Base-by-base conservation (phyloP, 1,139 yeast genomes). In the Saccharomyces pastorianus region DNA sequence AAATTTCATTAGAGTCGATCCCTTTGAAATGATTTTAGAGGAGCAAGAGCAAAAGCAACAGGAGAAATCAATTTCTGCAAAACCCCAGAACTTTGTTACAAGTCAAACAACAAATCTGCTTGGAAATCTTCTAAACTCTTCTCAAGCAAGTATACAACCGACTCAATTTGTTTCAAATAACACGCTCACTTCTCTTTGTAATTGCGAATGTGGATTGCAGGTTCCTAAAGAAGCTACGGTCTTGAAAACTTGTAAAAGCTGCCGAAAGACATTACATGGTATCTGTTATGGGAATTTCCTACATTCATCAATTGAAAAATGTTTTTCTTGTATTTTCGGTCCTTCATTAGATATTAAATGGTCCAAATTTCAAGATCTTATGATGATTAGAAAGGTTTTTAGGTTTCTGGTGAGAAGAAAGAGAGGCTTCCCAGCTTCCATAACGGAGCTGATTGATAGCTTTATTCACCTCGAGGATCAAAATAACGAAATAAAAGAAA, bases 21-120 rank as follows among this genome's bases (percentile, higher is more conserved):
- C 75, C 2, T 70, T 71, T 46, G 66, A 63, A 34, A 56, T 13
- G n/a, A 48, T 26, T 25, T 47, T 27, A 32, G n/a, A 13, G 27
- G 23, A 31, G 46, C 51, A 38, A 48, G 9, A 20, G 3, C 56
- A 9, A 50, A 53, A 41, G 13, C 51, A 38, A 25, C 54, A 38
- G 44, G 47, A 51, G 38, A 42, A 20, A 20, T 46, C 17, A 8
- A 9, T n/a, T 47, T 41, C 23, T 27, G 29, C n/a, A 29, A 48
- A 32, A 27, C 42, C 17, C 42, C 50, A 42, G 32, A 41, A 54
- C 7, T 49, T 38, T 17, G 60, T 53, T 11, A 55, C 56, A 3
- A 71, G 73, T 48, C 75, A 71, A 58, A 71, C 73, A 1, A 65
- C 74, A 0, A 61, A 59, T 29, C 57, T 60, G 50, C 57, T 72